Conservation (phyloP, 2,329 filamentous ascomycete species). For the Fusarium sp. region DNA sequence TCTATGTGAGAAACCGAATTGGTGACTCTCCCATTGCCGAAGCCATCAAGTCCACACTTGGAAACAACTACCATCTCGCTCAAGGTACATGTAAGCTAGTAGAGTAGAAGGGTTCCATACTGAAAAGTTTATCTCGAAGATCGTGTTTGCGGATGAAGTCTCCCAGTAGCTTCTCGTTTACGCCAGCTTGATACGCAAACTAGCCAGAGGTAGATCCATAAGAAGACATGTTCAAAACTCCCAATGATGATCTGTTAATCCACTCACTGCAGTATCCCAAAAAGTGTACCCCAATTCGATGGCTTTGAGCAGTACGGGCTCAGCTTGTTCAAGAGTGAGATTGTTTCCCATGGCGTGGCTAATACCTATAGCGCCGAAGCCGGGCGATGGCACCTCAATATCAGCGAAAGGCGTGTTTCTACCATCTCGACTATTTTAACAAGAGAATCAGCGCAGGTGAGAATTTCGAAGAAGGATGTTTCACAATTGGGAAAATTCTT, state of each 20-base stretch:
- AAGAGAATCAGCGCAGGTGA: too few relatives aligned
- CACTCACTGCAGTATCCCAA: not conserved
- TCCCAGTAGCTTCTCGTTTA: not conserved
- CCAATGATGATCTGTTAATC: too few relatives aligned
- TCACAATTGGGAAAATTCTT: too few relatives aligned
- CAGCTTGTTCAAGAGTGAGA: not conserved
- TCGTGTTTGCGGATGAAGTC: not conserved
- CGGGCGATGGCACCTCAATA: not conserved
- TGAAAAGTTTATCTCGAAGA: not conserved
- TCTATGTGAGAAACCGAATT: not conserved
- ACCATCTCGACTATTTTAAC: not conserved
- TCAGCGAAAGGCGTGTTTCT: not conserved
- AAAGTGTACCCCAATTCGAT: not conserved
- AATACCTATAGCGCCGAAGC: slow-evolving; percentile 2
- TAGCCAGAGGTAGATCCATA: not conserved
- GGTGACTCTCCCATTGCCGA: not conserved
- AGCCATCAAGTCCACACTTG: not conserved
- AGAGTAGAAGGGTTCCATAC: not conserved
- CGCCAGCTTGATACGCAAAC: not conserved
- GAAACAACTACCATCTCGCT: not conserved
- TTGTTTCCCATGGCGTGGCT: slow-evolving; percentile 1
- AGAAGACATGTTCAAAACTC: too few relatives aligned
- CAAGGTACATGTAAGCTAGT: not conserved
- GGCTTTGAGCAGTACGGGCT: not conserved
- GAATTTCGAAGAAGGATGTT: too few relatives aligned